phyloP scores from a whole-genome alignment of 192 early-diverging fungal genomes.

The Fimicolochytrium jonesii region DNA sequence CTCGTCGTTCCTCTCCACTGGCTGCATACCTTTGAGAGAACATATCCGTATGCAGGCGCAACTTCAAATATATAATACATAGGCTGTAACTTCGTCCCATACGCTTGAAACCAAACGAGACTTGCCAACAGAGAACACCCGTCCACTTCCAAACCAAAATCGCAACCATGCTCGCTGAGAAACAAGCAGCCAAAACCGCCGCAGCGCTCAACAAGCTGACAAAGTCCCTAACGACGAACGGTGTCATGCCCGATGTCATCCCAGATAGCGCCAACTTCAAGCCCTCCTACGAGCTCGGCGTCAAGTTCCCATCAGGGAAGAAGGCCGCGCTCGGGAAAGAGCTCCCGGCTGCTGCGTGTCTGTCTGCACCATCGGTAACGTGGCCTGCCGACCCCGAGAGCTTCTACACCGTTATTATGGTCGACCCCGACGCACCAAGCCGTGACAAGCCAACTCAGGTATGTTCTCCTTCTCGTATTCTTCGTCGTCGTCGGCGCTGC shows the following conservation, averaged over 20 bases:
- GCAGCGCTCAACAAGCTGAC: conserved; percentile 15
- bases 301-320: conserved; percentile 21
- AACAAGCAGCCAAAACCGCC: background rate
- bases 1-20: no score
- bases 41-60: no score
- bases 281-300: conserved; percentile 15
- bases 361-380: conserved; percentile 17
- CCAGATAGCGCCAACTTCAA: conserved; percentile 19
- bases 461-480: no score
- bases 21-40: no score
- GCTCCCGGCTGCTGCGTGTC: conserved; percentile 12
- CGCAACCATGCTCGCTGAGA: conserved; percentile 9
- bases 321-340: conserved; percentile 18
- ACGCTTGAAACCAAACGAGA: no score
- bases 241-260: conserved; percentile 19
- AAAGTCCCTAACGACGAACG: conserved; percentile 15
- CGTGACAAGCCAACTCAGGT: conserved; percentile 13
- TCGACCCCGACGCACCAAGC: conserved; percentile 20
- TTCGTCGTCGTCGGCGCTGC: no score
- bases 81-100: no score
- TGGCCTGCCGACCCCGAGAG: conserved; percentile 18
- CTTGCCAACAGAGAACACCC: no score
- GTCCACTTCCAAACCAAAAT: no score
- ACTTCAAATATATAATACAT: no score
- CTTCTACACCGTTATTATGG: conserved; percentile 16